Base-by-base conservation (phyloP, 306 rosid species). In the Parietaria judaica region DNA sequence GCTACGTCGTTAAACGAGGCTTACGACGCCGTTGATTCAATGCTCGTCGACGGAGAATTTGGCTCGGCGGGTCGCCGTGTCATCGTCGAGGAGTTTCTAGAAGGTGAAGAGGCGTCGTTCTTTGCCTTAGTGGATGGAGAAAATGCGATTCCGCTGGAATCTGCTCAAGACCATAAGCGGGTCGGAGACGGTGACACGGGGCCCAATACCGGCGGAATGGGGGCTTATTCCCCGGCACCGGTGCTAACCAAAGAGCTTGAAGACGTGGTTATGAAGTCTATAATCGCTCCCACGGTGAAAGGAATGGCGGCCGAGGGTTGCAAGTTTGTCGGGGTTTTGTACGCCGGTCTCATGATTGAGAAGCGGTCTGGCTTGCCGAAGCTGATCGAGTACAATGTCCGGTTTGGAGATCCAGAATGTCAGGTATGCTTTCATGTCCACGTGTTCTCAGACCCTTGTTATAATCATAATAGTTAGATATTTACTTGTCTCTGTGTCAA, bases 331-430 rank as follows among this genome's bases (percentile, higher is more conserved):
- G 99, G 97, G 70, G 95, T 92, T 70, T 64, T 92, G 54, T 92
- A 75, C 65, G 99, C 95, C 3, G 99, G 97, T 39, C 97, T 92
- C 65, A 92, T 92, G 96, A 86, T 92, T 63, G 97, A 92, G 84
- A 84, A 83, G 81, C 86, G 81, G 73, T 86, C 96, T 61, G 95
- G 99, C 76, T 64, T 79, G 77, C 99, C 96, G 8, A 92, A 92
- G 73, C 80, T 92, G 63, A 92, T 92, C 4, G 99, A 88, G 80
- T 92, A 92, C 74, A 92, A 92, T 45, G 96, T 92, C 56, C 94
- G 99, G 49, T 88, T 92, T 69, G 99, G 99, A n/a, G 95, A 92
- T 79, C 99, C 99, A 1, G 99, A 92, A 77, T 92, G 99, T 63
- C 96, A 88, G 95, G 97, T 90, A 58, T 63, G 92, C 82, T 41